Percentiles rank a stretch among this genome's conserved stretches.
phyloP scores from a whole-genome alignment of 106 monocot genomes.

The Posidonia australis region DNA sequence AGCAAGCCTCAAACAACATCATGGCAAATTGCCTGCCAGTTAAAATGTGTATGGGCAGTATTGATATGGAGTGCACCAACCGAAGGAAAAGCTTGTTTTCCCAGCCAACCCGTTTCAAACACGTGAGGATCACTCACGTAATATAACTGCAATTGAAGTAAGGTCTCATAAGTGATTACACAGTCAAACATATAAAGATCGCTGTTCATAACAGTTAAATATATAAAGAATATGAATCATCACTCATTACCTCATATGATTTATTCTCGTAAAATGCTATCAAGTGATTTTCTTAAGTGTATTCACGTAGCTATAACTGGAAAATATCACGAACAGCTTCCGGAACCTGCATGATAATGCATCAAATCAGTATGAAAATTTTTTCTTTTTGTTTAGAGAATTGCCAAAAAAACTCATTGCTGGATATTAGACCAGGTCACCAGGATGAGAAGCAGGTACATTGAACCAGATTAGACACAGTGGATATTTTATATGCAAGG shows the following conservation, averaged over 20 bases:
- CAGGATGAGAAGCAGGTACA: no score
- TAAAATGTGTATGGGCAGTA: not conserved
- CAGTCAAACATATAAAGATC: no score
- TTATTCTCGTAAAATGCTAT: not conserved
- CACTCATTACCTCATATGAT: not conserved
- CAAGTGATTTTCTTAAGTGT: conserved; percentile 28
- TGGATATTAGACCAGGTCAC: no score
- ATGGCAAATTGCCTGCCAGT: not conserved
- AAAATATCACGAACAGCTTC: conserved; percentile 62
- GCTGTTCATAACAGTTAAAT: no score
- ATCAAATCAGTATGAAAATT: not conserved
- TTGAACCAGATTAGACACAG: no score
- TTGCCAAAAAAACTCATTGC: no score
- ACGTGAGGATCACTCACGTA: no score
- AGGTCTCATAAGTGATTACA: no score
- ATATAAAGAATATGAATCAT: not conserved
- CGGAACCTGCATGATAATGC: conserved; percentile 45
- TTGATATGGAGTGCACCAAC: no score
- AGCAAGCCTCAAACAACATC: not conserved
- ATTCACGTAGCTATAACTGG: conserved; percentile 70
- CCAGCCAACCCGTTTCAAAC: not conserved
- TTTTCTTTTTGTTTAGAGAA: no score
- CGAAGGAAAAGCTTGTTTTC: not conserved
- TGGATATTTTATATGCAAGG: no score
- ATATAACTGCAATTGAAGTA: not conserved